A percentile compares a stretch with the other conserved stretches of the same genome.
These are phyloP conservation scores for Geotrichum bryndzae DNA, from an alignment of 1,139 yeast species.

Conservation along the genomic window DNA sequence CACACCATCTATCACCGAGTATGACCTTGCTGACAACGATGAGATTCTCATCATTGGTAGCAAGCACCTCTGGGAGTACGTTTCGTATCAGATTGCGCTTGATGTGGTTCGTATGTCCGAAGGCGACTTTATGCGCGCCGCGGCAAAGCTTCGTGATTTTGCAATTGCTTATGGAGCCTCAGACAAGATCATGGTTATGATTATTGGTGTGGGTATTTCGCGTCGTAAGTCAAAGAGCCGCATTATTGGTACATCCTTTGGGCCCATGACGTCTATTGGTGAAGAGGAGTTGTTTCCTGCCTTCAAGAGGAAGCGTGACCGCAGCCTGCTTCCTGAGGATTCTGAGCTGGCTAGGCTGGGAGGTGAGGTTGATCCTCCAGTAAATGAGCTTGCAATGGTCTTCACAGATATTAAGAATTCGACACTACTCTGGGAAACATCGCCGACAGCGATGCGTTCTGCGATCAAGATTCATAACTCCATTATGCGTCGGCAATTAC, in stretches of 20 bases:
- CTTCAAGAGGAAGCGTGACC: constrained; percentile 48
- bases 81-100: constrained; percentile 80
- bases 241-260: constrained; percentile 16
- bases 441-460: constrained; percentile 91
- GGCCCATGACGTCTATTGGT: constrained; percentile 30
- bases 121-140: constrained; percentile 86
- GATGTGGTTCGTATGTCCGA: constrained; percentile 82
- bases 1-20: constrained; percentile 69
- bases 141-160: constrained; percentile 87
- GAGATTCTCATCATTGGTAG: constrained; percentile 87
- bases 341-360: constrained; percentile 76
- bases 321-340: constrained; percentile 58
- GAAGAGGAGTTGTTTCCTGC: constrained; percentile 45
- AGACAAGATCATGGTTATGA: constrained; percentile 79
- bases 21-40: constrained; percentile 60
- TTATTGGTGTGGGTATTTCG: constrained; percentile 53
- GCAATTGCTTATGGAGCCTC: constrained; percentile 89
- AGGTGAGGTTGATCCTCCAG: constrained; percentile 91
- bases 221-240: constrained; percentile 33
- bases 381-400: constrained; percentile 89
- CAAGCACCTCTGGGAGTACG: constrained; percentile 75
- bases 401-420: constrained; percentile 96
- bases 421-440: constrained; percentile 86
- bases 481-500: constrained; percentile 86
- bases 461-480: constrained; percentile 93